These are phyloP conservation scores for Coemansia sp. DNA, from an alignment of 192 early-diverging fungal species.

Conservation along the genomic window DNA sequence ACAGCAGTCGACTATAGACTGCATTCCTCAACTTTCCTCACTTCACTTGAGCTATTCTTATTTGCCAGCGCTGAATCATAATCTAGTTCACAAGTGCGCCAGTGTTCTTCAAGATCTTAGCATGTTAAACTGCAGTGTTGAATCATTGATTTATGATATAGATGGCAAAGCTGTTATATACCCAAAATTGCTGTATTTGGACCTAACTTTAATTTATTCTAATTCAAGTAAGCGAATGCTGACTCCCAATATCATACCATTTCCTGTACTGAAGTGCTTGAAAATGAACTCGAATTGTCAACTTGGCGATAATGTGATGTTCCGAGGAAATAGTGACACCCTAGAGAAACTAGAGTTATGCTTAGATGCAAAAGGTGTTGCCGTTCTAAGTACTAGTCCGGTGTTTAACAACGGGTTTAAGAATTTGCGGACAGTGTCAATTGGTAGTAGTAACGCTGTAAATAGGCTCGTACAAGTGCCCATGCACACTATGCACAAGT, in stretches of 20 bases:
- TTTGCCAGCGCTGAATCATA: not conserved
- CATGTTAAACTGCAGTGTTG: not conserved
- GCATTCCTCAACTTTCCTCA: not conserved
- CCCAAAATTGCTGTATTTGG: not conserved
- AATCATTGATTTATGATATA: not conserved
- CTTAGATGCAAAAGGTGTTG: too few relatives aligned
- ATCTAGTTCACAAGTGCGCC: not conserved
- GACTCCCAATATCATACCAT: not conserved
- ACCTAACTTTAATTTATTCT: not conserved
- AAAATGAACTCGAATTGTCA: not conserved
- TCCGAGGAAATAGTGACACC: slow-evolving; percentile 4
- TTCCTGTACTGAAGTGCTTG: not conserved
- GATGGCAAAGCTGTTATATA: not conserved
- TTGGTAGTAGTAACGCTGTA: too few relatives aligned
- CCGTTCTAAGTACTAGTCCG: too few relatives aligned
- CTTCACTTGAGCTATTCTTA: not conserved
- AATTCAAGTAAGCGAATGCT: not conserved
- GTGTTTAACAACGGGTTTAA: too few relatives aligned
- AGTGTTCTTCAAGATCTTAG: not conserved
- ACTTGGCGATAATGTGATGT: slow-evolving; percentile 2
- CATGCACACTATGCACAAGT: too few relatives aligned
- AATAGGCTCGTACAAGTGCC: too few relatives aligned
- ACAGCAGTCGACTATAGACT: not conserved
- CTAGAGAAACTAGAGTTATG: not conserved
- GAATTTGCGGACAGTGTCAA: too few relatives aligned